phyloP scores from a whole-genome alignment of 352 stramenopile species.

The Phytopythium chamaehyphon region DNA sequence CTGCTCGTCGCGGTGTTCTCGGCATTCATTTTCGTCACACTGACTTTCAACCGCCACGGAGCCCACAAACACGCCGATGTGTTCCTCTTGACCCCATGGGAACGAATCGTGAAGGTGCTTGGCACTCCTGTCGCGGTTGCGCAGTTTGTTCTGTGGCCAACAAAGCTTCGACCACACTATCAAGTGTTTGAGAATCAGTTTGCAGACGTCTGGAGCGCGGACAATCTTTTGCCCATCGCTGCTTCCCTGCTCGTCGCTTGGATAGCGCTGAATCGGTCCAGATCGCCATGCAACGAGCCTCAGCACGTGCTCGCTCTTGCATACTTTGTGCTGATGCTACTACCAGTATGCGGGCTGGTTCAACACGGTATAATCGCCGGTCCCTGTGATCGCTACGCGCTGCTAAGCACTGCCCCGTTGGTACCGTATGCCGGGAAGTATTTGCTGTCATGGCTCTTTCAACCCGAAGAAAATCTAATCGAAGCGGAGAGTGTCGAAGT shows the following conservation, averaged over 20 bases:
- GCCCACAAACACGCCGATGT: slow-evolving; percentile 33
- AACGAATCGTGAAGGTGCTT: slow-evolving; percentile 45
- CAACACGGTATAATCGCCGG: slow-evolving; percentile 66
- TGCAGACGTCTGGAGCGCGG: slow-evolving; percentile 17
- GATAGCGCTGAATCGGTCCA: slow-evolving; percentile 12
- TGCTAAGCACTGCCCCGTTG: slow-evolving; percentile 40
- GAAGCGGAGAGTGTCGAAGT: not conserved
- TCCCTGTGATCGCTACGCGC: slow-evolving; percentile 57
- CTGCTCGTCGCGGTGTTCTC: slow-evolving; percentile 1
- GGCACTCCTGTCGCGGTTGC: slow-evolving; percentile 34
- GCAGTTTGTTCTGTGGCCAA: slow-evolving; percentile 37
- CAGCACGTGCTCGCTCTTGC: slow-evolving; percentile 26
- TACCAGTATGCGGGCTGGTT: slow-evolving; percentile 60
- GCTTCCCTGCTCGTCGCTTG: slow-evolving; percentile 14
- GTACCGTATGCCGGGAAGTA: slow-evolving; percentile 39
- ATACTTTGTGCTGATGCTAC: slow-evolving; percentile 41
- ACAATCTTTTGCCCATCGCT: slow-evolving; percentile 29
- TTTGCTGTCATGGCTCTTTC: slow-evolving; percentile 16
- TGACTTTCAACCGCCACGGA: slow-evolving; percentile 44
- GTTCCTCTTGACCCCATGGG: slow-evolving; percentile 22
- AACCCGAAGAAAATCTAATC: too few relatives aligned
- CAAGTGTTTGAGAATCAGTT: slow-evolving; percentile 30
- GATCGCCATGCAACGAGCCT: slow-evolving; percentile 6
- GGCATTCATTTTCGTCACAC: slow-evolving; percentile 28
- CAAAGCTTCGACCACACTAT: slow-evolving; percentile 53